Base-by-base conservation (phyloP, 2,329 filamentous ascomycete species). In the Fusarium sp. region DNA sequence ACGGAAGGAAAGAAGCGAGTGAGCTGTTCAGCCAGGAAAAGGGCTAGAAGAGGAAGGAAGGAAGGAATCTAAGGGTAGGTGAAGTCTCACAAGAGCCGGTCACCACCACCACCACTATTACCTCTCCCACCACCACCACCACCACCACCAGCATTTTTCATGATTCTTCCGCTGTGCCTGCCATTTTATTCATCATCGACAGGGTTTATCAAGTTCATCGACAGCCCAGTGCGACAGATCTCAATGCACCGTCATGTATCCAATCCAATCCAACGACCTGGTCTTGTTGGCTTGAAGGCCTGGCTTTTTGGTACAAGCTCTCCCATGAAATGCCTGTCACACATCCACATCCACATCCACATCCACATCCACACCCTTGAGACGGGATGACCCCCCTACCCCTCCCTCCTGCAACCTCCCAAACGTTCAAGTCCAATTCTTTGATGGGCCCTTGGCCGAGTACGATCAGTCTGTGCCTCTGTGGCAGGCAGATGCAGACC, bases 41-140 rank as follows among this genome's bases (percentile, higher is more conserved):
- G 38, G 21, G 66, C 65, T 56, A 65, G 52, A 66, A 68, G 28
- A 43, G 65, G 65, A 68, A 68, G 65, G 65, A 68, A 43, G 65
- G 65, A 68, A 68, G 65, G 65, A 68, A 66, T 48, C 42, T 43
- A 62, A 44, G 48, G 26, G 47, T 39, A 34, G 23, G n/a, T 42
- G 23, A 55, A 45, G 65, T 62, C 36, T 51, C 59, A 68, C 65
- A 65, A 61, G 59, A 65, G 51, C 39, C 60, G 34, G 39, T 60
- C 45, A 56, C 46, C 42, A 61, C 8, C 17, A 36, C 8, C 24
- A n/a, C 17, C 47, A 17, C 21, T 23, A 24, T 15, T 30, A 38
- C 40, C 12, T 28, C 26, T 49, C 46, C 30, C 26, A 53, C 46
- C 30, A 53, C 38, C 45, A 45, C 23, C 28, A 23, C 11, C 36